Conservation (phyloP, 305 asterid species). For the Fraxinus ornus region DNA sequence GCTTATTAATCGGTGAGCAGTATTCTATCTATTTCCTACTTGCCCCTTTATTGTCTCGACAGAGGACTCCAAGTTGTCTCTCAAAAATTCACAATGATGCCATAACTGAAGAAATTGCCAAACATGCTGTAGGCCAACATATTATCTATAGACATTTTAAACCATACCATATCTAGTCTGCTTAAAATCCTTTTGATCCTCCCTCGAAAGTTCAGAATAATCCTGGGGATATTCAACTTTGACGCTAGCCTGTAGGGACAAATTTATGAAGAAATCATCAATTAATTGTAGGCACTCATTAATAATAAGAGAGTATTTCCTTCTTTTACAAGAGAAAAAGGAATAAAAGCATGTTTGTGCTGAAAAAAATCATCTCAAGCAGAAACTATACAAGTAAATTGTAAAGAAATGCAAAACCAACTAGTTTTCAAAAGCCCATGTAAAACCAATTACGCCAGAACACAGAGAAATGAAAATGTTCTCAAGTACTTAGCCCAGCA, state of each 20-base stretch:
- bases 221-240: slow-evolving; percentile 92
- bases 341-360: slow-evolving; percentile 16
- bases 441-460: background rate
- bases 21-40: background rate
- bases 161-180: slow-evolving; percentile 90
- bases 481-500: slow-evolving; percentile 1
- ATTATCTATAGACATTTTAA: slow-evolving; percentile 15
- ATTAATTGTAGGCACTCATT: slow-evolving; percentile 20
- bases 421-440: background rate
- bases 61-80: slow-evolving; percentile 8
- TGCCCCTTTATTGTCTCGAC: background rate
- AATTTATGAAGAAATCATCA: slow-evolving; percentile 17
- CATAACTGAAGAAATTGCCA: slow-evolving; percentile 4
- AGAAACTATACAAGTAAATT: slow-evolving; percentile 12
- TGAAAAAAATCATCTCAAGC: slow-evolving; percentile 14
- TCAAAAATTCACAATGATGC: slow-evolving; percentile 6
- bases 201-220: slow-evolving; percentile 75
- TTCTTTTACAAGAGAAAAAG: slow-evolving; percentile 4
- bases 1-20: slow-evolving; percentile 4
- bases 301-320: background rate
- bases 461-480: background rate
- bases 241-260: slow-evolving; percentile 61
- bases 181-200: slow-evolving; percentile 96
- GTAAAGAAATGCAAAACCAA: background rate
- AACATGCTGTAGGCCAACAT: slow-evolving; percentile 16